Evolutionary conservation across 176 grass and related monocot genomes (phyloP).

Genomic region (Avena atlantica): DNA sequence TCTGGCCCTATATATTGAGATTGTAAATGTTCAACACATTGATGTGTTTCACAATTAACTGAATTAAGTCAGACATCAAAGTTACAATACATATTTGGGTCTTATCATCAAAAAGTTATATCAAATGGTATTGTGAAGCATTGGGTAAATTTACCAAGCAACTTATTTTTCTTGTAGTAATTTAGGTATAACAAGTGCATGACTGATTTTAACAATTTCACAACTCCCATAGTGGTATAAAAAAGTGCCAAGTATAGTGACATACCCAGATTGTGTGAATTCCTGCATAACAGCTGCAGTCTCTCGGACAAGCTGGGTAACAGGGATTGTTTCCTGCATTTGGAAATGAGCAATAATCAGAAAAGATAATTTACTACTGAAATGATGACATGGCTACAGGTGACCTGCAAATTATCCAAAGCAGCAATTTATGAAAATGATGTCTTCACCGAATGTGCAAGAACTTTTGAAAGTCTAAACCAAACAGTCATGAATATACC

Average conservation of each 20-base stretch:
- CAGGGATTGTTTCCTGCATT: constrained; percentile 83
- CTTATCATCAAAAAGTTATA: background rate
- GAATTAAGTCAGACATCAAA: background rate
- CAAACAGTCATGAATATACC: constrained; percentile 45
- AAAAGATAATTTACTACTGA: constrained; percentile 17
- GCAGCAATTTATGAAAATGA: constrained; percentile 25
- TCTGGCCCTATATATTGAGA: background rate
- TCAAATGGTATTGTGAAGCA: background rate
- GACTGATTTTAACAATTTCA: constrained; percentile 17
- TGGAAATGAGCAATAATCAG: constrained; percentile 26
- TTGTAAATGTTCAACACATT: background rate
- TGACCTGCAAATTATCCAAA: background rate
- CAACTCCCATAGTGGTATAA: background rate
- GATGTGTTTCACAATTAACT: background rate
- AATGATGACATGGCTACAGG: background rate
- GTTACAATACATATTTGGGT: background rate
- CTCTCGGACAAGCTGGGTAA: constrained; percentile 96
- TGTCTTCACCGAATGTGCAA: background rate
- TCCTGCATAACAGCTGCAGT: constrained; percentile 99
- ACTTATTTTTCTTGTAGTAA: constrained; percentile 1
- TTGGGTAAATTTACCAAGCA: background rate
- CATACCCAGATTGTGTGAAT: constrained; percentile 96
- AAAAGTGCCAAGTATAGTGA: constrained; percentile 28
- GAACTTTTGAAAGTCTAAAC: background rate
- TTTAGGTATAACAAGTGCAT: background rate